phyloP scores from a whole-genome alignment of 768 basidiomycete genomes.

The Hypsizygus marmoreus region DNA sequence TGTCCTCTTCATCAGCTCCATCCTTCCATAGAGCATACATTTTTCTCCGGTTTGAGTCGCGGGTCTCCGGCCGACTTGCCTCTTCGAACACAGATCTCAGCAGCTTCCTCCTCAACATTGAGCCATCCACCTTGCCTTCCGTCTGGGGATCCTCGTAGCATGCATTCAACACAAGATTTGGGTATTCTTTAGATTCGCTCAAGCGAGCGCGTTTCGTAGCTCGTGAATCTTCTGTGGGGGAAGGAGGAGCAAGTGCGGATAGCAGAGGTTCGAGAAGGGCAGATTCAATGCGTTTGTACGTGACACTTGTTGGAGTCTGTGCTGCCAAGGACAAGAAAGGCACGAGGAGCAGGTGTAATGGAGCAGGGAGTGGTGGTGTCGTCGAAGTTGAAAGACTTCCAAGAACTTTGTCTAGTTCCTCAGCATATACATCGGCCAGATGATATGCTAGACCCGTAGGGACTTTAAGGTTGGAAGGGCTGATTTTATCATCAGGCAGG shows the following conservation, averaged over 20 bases:
- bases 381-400: constrained; percentile 39
- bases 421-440: constrained; percentile 84
- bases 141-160: constrained; percentile 43
- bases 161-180: constrained; percentile 53
- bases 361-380: constrained; percentile 42
- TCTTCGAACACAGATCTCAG: constrained; percentile 68
- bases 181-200: constrained; percentile 34
- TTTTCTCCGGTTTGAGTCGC: constrained; percentile 78
- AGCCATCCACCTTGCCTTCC: constrained; percentile 37
- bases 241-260: constrained; percentile 43
- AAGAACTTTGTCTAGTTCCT: constrained; percentile 80
- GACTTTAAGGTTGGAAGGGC: constrained; percentile 69
- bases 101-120: constrained; percentile 52
- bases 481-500: constrained; percentile 27
- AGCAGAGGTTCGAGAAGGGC: constrained; percentile 73
- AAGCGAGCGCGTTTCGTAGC: constrained; percentile 50
- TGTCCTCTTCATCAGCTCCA: constrained; percentile 44
- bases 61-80: constrained; percentile 73
- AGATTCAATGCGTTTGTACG: constrained; percentile 73
- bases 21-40: constrained; percentile 83
- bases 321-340: constrained; percentile 80
- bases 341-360: constrained; percentile 44
- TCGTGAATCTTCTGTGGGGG: constrained; percentile 41
- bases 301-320: constrained; percentile 59
- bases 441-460: constrained; percentile 84